Conservation (phyloP, 495 filamentous ascomycete genomes). For the Wilcoxina mikolae region DNA sequence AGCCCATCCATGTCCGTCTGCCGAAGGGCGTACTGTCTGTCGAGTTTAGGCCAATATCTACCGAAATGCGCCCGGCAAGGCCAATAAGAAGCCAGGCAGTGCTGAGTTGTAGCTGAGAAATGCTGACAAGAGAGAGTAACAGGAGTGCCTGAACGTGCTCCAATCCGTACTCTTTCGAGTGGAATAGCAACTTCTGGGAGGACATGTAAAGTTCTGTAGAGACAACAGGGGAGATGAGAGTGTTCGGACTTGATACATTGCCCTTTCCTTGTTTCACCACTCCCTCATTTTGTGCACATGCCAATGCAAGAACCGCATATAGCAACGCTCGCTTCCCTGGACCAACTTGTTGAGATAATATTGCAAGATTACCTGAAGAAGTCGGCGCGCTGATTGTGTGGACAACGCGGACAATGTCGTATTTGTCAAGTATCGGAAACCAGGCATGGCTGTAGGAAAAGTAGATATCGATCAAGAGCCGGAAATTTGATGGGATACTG, state of each 20-base stretch:
- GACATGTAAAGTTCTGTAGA: slow-evolving; percentile 36
- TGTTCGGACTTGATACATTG: slow-evolving; percentile 4
- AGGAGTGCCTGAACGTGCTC: slow-evolving; percentile 53
- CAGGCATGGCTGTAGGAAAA: slow-evolving; percentile 59
- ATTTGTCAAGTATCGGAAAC: slow-evolving; percentile 58
- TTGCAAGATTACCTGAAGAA: slow-evolving; percentile 3
- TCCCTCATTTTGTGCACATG: slow-evolving; percentile 16
- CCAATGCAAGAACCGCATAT: slow-evolving; percentile 14
- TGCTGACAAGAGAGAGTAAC: slow-evolving; percentile 44
- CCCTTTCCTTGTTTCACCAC: slow-evolving; percentile 21
- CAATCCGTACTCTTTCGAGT: slow-evolving; percentile 36
- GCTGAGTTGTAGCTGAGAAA: slow-evolving; percentile 39
- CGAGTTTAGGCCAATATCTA: slow-evolving; percentile 36
- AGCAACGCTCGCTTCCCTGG: slow-evolving; percentile 12
- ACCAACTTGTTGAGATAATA: slow-evolving; percentile 11
- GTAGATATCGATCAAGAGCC: slow-evolving; percentile 53
- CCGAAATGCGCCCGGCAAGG: slow-evolving; percentile 43
- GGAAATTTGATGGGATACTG: slow-evolving; percentile 33
- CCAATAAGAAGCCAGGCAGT: slow-evolving; percentile 50
- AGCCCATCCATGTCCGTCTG: slow-evolving; percentile 44
- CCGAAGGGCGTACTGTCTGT: slow-evolving; percentile 32
- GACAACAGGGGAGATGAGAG: background rate
- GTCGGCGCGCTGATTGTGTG: slow-evolving; percentile 20
- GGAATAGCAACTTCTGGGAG: slow-evolving; percentile 46
- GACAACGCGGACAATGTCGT: slow-evolving; percentile 41